Evolutionary conservation across 768 basidiomycete genomes (phyloP).

Genomic region (Ramaria rubella): DNA sequence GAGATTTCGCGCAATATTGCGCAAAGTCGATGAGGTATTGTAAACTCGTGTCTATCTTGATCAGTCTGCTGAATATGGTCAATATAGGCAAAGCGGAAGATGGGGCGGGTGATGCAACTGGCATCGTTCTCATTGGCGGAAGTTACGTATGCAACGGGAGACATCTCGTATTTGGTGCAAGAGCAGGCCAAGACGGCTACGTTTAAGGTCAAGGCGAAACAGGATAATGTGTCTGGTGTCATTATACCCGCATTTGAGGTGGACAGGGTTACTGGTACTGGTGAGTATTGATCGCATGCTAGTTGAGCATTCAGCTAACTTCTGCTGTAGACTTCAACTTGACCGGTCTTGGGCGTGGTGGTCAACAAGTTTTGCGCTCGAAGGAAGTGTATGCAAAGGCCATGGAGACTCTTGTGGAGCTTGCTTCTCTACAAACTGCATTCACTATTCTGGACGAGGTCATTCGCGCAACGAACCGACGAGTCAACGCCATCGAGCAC

Average conservation of each 20-base stretch:
- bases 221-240: constrained; percentile 98
- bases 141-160: constrained; percentile 95
- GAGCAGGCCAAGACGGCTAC: constrained; percentile 88
- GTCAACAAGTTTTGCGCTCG: constrained; percentile 91
- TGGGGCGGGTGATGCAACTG: constrained; percentile 98
- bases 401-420: constrained; percentile 92
- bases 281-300: constrained; percentile 32
- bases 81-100: constrained; percentile 89
- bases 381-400: constrained; percentile 98
- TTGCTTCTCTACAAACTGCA: constrained; percentile 94
- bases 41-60: neutral
- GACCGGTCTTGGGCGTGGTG: constrained; percentile 93
- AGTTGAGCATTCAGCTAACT: constrained; percentile 2
- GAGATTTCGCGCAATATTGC: constrained; percentile 88
- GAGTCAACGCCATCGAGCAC: constrained; percentile 98
- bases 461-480: constrained; percentile 96
- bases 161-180: constrained; percentile 96
- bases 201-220: constrained; percentile 89
- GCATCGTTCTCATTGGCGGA: constrained; percentile 99
- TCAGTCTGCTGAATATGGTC: constrained; percentile 12
- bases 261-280: constrained; percentile 78
- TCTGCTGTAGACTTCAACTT: constrained; percentile 76
- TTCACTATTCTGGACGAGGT: constrained; percentile 99
- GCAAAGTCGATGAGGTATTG: constrained; percentile 92
- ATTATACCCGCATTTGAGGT: constrained; percentile 93